Base-by-base conservation (phyloP, 345 rosid species). In the Euphorbia lathyris region DNA sequence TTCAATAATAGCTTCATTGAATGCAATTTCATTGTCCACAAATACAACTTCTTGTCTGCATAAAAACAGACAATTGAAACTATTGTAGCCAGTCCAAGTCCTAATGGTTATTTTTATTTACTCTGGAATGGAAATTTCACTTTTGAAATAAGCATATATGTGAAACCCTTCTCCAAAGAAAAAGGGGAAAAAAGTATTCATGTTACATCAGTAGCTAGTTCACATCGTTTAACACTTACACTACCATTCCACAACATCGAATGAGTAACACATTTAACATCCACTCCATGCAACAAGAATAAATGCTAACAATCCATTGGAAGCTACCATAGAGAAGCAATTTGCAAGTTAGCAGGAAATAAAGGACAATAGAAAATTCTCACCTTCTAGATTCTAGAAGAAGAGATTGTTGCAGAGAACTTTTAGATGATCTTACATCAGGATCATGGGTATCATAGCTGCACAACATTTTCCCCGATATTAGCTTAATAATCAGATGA, bases 1-100 rank as follows among this genome's bases (percentile, higher is more conserved):
- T 81, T 85, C 90, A 45, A 89, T 89, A 19, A 87, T 76, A 56
- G 88, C 90, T 76, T 89, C 92, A 57, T 89, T 89, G 78, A 85
- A 89, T 66, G 83, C 80, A 73, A 87, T 83, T 71, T 89, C 95
- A 69, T 87, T 85, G 65, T 87, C 92, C 66, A 84, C 60, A n/a
- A 81, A 65, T 65, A 87, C 72, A 51, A 85, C 75, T 50, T 85
- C 88, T 82, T 87, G 88, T 76, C 92, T 89, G 74, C 61, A 72
- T 19, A 72, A 36, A 38, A 61, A 47, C 20, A 52, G 55, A 47
- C 20, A 52, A 22, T 0, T n/a, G 19, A 25, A 58, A n/a, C 17
- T 52, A 51, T 50, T 42, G 40, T 51, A 42, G 38, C 56, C 23
- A 51, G 56, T 27, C 47, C 8, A 42, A 23, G 14, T 40, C 10